Evolutionary conservation across 495 filamentous ascomycete species (phyloP).

Genomic region (Stereocaulon alpinum): DNA sequence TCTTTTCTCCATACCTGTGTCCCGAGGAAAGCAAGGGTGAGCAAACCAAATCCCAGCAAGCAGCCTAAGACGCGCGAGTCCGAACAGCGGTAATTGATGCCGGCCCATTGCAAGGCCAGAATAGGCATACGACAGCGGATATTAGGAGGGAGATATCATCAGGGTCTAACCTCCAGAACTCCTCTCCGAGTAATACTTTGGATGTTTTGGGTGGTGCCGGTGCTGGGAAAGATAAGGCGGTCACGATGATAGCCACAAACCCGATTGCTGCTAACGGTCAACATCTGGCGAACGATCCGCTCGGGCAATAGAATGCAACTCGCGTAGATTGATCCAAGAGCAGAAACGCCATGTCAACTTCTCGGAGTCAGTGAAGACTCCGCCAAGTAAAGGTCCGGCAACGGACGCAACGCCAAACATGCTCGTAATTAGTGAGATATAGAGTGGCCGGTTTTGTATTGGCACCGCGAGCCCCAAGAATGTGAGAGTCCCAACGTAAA

Average conservation of each 20-base stretch:
- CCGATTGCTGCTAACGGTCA: too few species aligned
- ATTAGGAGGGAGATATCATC: conserved; percentile 20
- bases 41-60: conserved; percentile 17
- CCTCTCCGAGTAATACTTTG: conserved; percentile 15
- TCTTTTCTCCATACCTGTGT: conserved; percentile 15
- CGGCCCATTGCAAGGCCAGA: conserved; percentile 35
- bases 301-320: too few species aligned
- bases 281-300: too few species aligned
- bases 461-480: conserved; percentile 28
- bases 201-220: too few species aligned
- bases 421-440: conserved; percentile 30
- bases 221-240: too few species aligned
- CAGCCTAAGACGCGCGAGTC: conserved; percentile 28
- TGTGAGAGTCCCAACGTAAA: conserved; percentile 23
- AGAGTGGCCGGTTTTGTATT: conserved; percentile 30
- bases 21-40: conserved; percentile 25
- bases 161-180: too few species aligned
- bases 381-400: conserved; percentile 25
- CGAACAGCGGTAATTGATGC: conserved; percentile 33
- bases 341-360: conserved; percentile 27
- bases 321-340: conserved; percentile 21
- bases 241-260: too few species aligned
- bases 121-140: conserved; percentile 26
- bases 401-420: conserved; percentile 25
- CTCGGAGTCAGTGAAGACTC: conserved; percentile 24